Conservation (phyloP, 306 rosid species). For the Benincasa hispida region DNA sequence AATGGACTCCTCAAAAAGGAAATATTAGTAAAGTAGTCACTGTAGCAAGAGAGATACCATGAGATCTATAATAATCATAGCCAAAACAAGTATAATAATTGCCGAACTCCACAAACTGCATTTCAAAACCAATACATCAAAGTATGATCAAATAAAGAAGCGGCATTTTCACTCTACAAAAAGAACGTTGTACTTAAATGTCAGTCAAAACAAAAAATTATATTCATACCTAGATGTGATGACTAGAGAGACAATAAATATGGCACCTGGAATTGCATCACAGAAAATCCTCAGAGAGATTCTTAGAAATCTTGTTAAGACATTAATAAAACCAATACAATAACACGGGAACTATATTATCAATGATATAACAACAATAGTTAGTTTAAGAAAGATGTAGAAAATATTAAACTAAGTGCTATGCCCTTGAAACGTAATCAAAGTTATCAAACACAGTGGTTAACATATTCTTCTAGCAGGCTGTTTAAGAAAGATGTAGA, state of each 20-base stretch:
- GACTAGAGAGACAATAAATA: slow-evolving; percentile 74
- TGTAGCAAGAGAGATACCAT: slow-evolving; percentile 38
- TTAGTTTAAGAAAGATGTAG: neutral
- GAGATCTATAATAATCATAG: slow-evolving; percentile 88
- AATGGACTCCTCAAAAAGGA: neutral
- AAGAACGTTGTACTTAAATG: neutral
- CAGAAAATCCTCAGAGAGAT: neutral
- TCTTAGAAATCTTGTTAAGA: neutral
- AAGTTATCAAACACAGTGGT: neutral
- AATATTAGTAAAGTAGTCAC: slow-evolving; percentile 3
- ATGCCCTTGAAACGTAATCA: neutral
- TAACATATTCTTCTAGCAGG: neutral
- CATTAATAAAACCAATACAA: neutral
- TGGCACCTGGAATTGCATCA: slow-evolving; percentile 53
- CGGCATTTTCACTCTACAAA: neutral
- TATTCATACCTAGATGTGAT: slow-evolving; percentile 69
- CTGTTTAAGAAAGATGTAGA: neutral
- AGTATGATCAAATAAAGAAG: neutral
- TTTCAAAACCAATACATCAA: slow-evolving; percentile 12
- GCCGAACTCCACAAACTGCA: slow-evolving; percentile 86
- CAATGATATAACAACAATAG: neutral
- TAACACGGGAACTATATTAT: neutral
- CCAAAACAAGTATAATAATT: slow-evolving; percentile 68
- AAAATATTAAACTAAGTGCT: neutral
- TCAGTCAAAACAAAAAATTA: slow-evolving; percentile 13